A percentile compares a stretch with the other conserved stretches of the same genome.
These are phyloP conservation scores for Psilocybe azurescens DNA, from an alignment of 768 basidiomycete species.

Conservation along the genomic window DNA sequence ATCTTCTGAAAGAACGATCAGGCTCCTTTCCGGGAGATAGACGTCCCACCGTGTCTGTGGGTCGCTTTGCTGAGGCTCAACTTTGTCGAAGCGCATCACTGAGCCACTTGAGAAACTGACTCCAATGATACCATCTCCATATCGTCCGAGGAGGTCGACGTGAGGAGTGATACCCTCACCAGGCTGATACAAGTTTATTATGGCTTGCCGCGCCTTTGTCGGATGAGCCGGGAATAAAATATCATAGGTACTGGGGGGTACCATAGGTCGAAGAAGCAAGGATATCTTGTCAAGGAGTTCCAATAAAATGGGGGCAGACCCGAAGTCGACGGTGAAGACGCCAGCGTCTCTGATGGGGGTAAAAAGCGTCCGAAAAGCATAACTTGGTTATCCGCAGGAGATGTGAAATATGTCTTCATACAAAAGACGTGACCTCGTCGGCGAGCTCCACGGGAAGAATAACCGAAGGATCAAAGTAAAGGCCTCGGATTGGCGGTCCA, in stretches of 20 bases:
- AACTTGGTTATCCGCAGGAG: constrained; percentile 68
- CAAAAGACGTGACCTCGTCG: constrained; percentile 52
- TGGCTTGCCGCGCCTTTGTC: constrained; percentile 75
- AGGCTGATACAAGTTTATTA: constrained; percentile 87
- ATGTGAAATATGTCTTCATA: constrained; percentile 59
- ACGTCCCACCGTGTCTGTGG: constrained; percentile 45
- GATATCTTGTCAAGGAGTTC: constrained; percentile 59
- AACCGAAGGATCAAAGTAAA: constrained; percentile 62
- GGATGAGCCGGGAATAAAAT: constrained; percentile 64
- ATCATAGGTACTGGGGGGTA: constrained; percentile 54
- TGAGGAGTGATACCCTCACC: constrained; percentile 92
- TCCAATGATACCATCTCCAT: constrained; percentile 89
- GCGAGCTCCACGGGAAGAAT: constrained; percentile 57
- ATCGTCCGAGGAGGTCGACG: constrained; percentile 83
- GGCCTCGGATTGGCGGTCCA: constrained; percentile 65
- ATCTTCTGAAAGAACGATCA: constrained; percentile 79
- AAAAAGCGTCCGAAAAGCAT: constrained; percentile 79
- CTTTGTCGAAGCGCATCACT: constrained; percentile 75
- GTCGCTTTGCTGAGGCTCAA: constrained; percentile 8
- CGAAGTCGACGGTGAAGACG: constrained; percentile 25
- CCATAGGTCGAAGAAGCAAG: constrained; percentile 47
- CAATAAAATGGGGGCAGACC: constrained; percentile 63
- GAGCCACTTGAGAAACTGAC: constrained; percentile 83
- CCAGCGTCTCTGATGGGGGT: constrained; percentile 13
- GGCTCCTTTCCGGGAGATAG: constrained; percentile 76